These are phyloP conservation scores for Podaxis rugospora DNA, from an alignment of 768 basidiomycete species.

Conservation along the genomic window DNA sequence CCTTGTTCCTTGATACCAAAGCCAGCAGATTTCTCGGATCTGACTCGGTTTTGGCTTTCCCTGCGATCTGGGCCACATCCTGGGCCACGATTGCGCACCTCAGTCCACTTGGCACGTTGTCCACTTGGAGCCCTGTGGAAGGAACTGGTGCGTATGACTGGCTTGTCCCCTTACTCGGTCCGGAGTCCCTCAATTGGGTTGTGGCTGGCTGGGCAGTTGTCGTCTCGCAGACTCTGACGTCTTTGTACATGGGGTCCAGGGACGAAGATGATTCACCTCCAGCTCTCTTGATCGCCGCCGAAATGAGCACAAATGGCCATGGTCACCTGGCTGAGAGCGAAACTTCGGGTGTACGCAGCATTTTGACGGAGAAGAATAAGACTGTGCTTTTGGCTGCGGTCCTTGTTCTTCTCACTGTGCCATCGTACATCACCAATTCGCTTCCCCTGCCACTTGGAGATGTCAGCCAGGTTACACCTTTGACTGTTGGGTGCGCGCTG, in stretches of 20 bases:
- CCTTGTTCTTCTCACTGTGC: conserved; percentile 46
- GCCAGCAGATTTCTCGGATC: conserved; percentile 27
- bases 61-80: conserved; percentile 59
- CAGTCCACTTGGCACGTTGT: conserved; percentile 68
- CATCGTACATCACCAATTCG: conserved; percentile 44
- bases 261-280: conserved; percentile 14
- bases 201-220: conserved; percentile 74
- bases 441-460: conserved; percentile 36
- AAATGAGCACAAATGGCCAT: background rate
- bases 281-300: background rate
- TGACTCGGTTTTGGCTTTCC: conserved; percentile 57
- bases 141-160: conserved; percentile 57
- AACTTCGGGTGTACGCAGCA: conserved; percentile 6
- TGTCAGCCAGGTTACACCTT: conserved; percentile 40
- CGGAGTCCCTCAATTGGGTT: conserved; percentile 66
- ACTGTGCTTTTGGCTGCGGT: conserved; percentile 32
- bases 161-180: conserved; percentile 55
- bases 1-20: conserved; percentile 35
- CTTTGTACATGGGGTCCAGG: conserved; percentile 47
- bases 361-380: conserved; percentile 8
- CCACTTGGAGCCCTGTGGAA: conserved; percentile 64
- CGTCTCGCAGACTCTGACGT: conserved; percentile 45
- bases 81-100: conserved; percentile 52
- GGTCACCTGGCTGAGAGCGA: background rate
- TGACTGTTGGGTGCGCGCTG: conserved; percentile 65